phyloP scores from a whole-genome alignment of 352 stramenopile genomes.

The Blastocystis hominis region DNA sequence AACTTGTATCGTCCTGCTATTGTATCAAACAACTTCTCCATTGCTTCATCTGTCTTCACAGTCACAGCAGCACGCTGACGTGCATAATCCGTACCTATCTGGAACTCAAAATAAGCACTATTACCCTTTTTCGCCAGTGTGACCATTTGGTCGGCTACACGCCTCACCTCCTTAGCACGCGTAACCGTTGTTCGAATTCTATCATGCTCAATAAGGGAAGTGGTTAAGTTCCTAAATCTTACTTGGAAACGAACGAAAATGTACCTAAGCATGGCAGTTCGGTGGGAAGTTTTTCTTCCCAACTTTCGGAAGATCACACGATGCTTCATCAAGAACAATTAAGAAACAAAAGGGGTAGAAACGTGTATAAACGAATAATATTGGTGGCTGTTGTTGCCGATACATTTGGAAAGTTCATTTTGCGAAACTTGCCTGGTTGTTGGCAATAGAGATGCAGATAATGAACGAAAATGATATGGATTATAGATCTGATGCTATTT shows the following conservation, averaged over 20 bases:
- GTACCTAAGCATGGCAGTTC: slow-evolving; percentile 74
- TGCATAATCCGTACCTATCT: slow-evolving; percentile 61
- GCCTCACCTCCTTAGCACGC: slow-evolving; percentile 79
- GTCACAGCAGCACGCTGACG: slow-evolving; percentile 70
- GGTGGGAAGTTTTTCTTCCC: slow-evolving; percentile 75
- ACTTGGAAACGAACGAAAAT: slow-evolving; percentile 73
- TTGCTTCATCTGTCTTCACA: slow-evolving; percentile 69
- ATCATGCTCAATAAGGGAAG: slow-evolving; percentile 79
- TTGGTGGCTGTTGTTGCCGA: too few relatives aligned
- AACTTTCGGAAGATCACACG: slow-evolving; percentile 76
- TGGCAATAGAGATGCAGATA: too few relatives aligned
- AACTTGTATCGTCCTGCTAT: slow-evolving; percentile 73
- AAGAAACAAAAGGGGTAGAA: too few relatives aligned
- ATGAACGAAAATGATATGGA: too few relatives aligned
- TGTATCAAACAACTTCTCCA: slow-evolving; percentile 76
- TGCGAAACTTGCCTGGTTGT: too few relatives aligned
- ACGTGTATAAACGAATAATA: too few relatives aligned
- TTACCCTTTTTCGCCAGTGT: slow-evolving; percentile 74
- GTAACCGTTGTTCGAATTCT: slow-evolving; percentile 78
- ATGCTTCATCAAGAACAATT: slow-evolving; percentile 68
- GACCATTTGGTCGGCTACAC: slow-evolving; percentile 76
- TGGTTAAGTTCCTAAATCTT: slow-evolving; percentile 77
- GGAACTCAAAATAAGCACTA: background rate
- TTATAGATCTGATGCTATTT: too few relatives aligned
- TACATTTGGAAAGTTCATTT: too few relatives aligned